Conservation (phyloP, 1,284 basidiomycete genomes). For the Trichosporon coremiiforme region DNA sequence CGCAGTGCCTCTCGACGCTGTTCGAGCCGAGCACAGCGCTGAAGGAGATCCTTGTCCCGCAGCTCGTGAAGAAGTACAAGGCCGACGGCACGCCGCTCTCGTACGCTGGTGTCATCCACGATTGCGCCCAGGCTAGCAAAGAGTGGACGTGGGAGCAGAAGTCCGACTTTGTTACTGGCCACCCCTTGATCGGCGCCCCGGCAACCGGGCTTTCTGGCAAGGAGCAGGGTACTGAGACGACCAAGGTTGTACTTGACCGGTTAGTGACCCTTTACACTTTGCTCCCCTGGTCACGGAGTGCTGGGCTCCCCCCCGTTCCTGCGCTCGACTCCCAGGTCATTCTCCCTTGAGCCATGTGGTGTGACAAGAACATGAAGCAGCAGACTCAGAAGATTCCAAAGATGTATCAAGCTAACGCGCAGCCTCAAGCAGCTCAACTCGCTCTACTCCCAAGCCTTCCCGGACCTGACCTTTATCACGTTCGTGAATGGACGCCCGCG, state of each 20-base stretch:
- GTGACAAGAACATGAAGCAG: background rate
- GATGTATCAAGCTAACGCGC: slow-evolving; percentile 9
- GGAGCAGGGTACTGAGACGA: slow-evolving; percentile 66
- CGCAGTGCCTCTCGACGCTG: slow-evolving; percentile 25
- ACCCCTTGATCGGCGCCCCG: slow-evolving; percentile 85
- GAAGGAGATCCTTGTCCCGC: slow-evolving; percentile 37
- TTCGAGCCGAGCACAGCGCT: slow-evolving; percentile 45
- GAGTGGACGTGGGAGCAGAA: slow-evolving; percentile 65
- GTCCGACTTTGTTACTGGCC: slow-evolving; percentile 73
- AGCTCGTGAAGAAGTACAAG: slow-evolving; percentile 28
- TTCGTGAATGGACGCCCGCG: slow-evolving; percentile 84
- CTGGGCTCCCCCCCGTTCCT: too few species aligned
- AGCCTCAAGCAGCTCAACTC: slow-evolving; percentile 66
- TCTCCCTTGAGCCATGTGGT: background rate
- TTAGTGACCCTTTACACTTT: slow-evolving; percentile 29
- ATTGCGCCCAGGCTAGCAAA: slow-evolving; percentile 61
- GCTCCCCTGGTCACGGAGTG: too few species aligned
- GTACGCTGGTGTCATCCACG: slow-evolving; percentile 67
- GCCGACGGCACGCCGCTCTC: slow-evolving; percentile 42
- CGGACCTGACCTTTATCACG: slow-evolving; percentile 79
- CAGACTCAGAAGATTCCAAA: too few species aligned
- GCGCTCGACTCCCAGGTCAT: too few species aligned
- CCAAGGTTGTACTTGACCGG: slow-evolving; percentile 47
- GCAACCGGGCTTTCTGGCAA: slow-evolving; percentile 68
- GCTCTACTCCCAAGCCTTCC: slow-evolving; percentile 72